Evolutionary conservation across 2,329 filamentous ascomycete species (phyloP).

Genomic region (Clonostachys sp.): DNA sequence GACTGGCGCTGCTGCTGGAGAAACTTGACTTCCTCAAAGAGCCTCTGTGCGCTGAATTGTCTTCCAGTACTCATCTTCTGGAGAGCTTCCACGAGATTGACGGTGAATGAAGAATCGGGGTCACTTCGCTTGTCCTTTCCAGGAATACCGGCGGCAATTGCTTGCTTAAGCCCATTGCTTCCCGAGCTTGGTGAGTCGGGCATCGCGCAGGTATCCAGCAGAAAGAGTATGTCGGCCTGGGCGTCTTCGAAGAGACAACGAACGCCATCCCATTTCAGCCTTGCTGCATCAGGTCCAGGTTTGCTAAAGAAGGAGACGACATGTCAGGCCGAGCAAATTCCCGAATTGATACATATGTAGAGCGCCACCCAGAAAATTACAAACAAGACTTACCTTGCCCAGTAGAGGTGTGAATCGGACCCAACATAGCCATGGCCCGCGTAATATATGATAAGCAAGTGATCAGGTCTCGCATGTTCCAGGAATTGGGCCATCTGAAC

Average conservation of each 20-base stretch:
- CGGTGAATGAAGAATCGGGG: conserved; percentile 52
- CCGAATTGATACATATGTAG: conserved; percentile 4
- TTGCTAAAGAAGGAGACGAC: conserved; percentile 36
- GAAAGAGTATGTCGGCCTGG: conserved; percentile 56
- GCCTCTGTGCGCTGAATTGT: conserved; percentile 50
- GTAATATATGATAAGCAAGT: conserved; percentile 62
- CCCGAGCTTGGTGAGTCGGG: conserved; percentile 44
- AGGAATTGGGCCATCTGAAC: conserved; percentile 56
- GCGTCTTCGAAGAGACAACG: conserved; percentile 59
- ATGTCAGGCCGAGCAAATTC: neutral
- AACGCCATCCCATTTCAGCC: conserved; percentile 60
- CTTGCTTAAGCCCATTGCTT: conserved; percentile 55
- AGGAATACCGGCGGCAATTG: conserved; percentile 53
- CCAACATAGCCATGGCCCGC: conserved; percentile 55
- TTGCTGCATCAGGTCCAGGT: conserved; percentile 50
- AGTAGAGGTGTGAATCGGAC: conserved; percentile 58
- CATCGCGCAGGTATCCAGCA: conserved; percentile 58
- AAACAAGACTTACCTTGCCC: conserved; percentile 53
- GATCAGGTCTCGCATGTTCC: conserved; percentile 50
- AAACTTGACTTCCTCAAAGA: conserved; percentile 49
- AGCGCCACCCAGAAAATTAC: conserved; percentile 3
- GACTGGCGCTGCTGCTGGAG: conserved; percentile 28
- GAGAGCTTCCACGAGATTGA: conserved; percentile 50
- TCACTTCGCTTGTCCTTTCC: conserved; percentile 41
- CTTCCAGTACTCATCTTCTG: conserved; percentile 44